phyloP scores from a whole-genome alignment of 129 eudicot genomes.

The Flaveria ramosissima region DNA sequence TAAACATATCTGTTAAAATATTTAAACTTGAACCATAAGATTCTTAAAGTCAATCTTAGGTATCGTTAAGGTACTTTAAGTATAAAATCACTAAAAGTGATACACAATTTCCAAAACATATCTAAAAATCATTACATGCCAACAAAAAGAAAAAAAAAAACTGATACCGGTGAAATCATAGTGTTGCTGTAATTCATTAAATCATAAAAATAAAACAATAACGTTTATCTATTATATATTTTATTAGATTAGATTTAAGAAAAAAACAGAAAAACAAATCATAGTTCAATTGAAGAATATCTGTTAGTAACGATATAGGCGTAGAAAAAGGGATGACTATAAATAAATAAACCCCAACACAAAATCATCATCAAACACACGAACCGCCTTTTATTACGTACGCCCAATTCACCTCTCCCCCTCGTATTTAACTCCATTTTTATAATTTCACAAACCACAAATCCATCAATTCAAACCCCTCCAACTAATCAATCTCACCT shows the following conservation, averaged over 20 bases:
- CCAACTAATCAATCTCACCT: not conserved
- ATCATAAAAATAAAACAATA: too few relatives aligned
- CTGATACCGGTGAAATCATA: too few relatives aligned
- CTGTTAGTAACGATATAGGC: conserved; percentile 4
- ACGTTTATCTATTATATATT: too few relatives aligned
- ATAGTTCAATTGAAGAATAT: not conserved
- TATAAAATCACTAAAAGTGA: too few relatives aligned
- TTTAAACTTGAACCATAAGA: too few relatives aligned
- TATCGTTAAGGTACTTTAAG: too few relatives aligned
- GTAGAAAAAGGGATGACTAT: conserved; percentile 27
- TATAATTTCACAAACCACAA: too few relatives aligned
- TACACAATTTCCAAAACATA: too few relatives aligned
- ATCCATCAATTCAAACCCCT: conserved; percentile 19
- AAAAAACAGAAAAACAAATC: not conserved
- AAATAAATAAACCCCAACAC: conserved; percentile 29
- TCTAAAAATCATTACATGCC: not conserved
- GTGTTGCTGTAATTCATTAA: too few relatives aligned
- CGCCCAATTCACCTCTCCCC: conserved; percentile 36
- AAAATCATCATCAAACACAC: conserved; percentile 16
- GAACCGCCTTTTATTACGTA: conserved; percentile 34
- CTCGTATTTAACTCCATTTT: not conserved
- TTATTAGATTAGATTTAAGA: not conserved
- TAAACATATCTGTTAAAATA: too few relatives aligned
- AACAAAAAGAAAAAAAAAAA: too few relatives aligned
- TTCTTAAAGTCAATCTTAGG: too few relatives aligned